These are phyloP conservation scores for Colletotrichum sp. DNA, from an alignment of 2,329 filamentous ascomycete species.

Conservation along the genomic window DNA sequence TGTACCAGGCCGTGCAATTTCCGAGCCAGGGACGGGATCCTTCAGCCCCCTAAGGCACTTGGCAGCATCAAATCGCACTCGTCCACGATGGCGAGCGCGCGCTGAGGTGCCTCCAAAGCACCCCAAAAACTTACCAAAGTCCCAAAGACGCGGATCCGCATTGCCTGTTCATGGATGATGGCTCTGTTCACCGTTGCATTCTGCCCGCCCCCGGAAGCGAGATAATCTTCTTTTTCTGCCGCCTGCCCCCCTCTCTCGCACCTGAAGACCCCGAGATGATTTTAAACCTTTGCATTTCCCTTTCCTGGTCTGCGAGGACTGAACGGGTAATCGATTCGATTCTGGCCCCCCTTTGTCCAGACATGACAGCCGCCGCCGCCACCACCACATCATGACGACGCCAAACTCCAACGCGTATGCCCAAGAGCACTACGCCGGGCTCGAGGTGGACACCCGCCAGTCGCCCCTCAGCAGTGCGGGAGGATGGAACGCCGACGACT, in stretches of 20 bases:
- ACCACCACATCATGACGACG: conserved; percentile 2
- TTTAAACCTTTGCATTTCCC: background rate
- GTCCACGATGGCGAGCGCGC: background rate
- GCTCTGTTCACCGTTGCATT: background rate
- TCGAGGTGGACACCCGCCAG: conserved; percentile 9
- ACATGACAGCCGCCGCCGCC: background rate
- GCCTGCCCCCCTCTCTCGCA: background rate
- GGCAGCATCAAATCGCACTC: background rate
- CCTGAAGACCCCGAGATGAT: background rate
- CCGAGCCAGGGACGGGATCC: background rate
- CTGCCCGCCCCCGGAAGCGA: background rate
- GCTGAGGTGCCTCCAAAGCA: background rate
- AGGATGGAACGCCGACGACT: background rate
- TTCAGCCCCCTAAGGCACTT: conserved; percentile 2
- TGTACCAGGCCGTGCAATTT: background rate
- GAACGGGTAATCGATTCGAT: background rate
- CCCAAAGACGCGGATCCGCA: background rate
- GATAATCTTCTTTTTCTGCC: background rate
- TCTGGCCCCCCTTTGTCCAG: background rate
- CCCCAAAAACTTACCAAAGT: background rate
- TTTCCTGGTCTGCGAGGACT: background rate
- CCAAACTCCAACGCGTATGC: background rate
- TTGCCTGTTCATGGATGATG: background rate
- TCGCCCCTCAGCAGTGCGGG: background rate
- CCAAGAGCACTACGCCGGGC: conserved; percentile 5